These are phyloP conservation scores for Diaporthe sp. DNA, from an alignment of 2,329 filamentous ascomycete species.

Conservation along the genomic window DNA sequence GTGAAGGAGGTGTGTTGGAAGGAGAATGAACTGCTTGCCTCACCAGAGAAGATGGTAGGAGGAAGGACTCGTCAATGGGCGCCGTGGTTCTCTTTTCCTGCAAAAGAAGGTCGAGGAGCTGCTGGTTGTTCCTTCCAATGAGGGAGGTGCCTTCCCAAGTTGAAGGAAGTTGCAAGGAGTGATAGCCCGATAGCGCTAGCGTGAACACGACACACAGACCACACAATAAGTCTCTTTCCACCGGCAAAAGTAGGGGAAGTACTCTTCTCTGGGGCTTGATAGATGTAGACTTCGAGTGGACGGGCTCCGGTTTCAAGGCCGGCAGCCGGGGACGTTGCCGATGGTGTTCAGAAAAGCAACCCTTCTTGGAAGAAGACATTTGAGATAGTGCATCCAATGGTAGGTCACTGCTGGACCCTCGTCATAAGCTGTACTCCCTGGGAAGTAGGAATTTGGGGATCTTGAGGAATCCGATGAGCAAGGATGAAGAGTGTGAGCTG, in stretches of 20 bases:
- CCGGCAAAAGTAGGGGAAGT: neutral
- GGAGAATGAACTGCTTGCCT: no score
- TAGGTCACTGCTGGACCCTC: no score
- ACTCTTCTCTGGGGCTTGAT: neutral
- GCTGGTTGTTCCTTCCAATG: conserved; percentile 6
- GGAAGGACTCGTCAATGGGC: no score
- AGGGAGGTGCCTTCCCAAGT: conserved; percentile 8
- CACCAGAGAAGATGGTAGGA: neutral
- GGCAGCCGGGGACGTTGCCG: neutral
- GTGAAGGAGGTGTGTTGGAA: neutral
- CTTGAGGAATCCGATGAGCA: neutral
- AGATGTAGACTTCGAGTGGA: neutral
- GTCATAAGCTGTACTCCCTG: no score
- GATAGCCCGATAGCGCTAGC: neutral
- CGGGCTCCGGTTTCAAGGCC: neutral
- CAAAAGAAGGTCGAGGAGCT: neutral
- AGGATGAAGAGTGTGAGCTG: neutral
- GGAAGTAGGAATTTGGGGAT: neutral
- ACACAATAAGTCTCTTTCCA: neutral
- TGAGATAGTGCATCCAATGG: neutral
- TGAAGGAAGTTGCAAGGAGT: neutral
- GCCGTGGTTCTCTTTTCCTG: neutral
- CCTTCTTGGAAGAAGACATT: neutral
- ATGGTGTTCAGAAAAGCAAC: neutral
- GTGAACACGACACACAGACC: conserved; percentile 1